Evolutionary conservation across 345 rosid genomes (phyloP), one percentile per base, ranked within the genome.

Genomic region (Trapa incisa): DNA sequence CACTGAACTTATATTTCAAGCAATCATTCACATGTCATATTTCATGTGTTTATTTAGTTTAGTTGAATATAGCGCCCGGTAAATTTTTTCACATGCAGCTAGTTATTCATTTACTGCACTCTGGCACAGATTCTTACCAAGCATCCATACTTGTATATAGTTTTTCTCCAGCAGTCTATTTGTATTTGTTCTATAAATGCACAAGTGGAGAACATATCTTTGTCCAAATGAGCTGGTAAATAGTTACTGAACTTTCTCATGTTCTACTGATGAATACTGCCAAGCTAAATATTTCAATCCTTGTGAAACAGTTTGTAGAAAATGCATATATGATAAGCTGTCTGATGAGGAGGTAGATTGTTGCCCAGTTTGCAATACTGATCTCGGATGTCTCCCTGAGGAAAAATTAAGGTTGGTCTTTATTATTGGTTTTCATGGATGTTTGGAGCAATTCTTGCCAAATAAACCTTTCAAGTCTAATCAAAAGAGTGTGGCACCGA

Each of bases 361-460:
- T 69, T 86, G 95, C 76, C 95, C 95, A 66, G 86, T 86, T 32
- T 88, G 95, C 77, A 74, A 83, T 65, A 83, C 81, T 65, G 87
- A 86, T 61, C 84, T 88, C n/a, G 95, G 95, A 6, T 77, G 64
- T 70, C 78, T 74, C 36, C 91, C 95, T 13, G 81, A 78, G 71
- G 91, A 88, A 66, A 88, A 88, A 76, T 85, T 88, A 57, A 79
- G 95, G 95, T 82, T 67, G 33, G 76, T 58, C 29, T 65, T 37
- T 65, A 9, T 8, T 33, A 32, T 58, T 32, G 33, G 37, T 58
- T 45, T 13, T 45, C 11, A 45, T 45, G 48, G 48, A 45, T 45
- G 48, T 45, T 45, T 45, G 1, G 48, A 45, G 48, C 12, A 45
- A 45, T 45, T 45, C 11, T 45, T 11, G 13, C 48, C 11, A 6